Base-by-base conservation (phyloP, 176 grass and related monocot species). In the Calamus simplicifolius region DNA sequence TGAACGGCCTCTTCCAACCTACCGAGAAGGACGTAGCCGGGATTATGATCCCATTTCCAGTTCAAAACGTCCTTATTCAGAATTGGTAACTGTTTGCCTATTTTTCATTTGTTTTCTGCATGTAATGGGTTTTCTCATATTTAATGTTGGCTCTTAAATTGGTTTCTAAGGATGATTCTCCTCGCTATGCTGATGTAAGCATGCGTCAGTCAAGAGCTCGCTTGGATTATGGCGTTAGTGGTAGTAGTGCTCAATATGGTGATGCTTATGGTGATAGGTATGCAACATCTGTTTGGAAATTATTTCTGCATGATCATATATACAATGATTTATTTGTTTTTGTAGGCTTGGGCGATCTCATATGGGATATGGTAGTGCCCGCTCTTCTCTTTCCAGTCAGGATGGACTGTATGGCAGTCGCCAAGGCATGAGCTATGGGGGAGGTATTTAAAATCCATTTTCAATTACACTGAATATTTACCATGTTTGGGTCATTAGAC, bases 61-160 rank as follows among this genome's bases (percentile, higher is more conserved):
- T 73, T 89, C 84, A 59, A 95, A 88, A 64, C 81, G 93, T 29
- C 74, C 81, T 59, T 95, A 89, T 50, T 35, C 74, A n/a, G 81
- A 84, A 54, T 72, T 95, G 66, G 85, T 88, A 52, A 19, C 19
- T 14, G 60, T 62, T 50, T 56, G 54, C 43, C 62, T 35, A 15
- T 57, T 50, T 29, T 29, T 58, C 61, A 16, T 67, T 73, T 4
- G 2, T 56, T 79, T 21, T 26, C 19, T 28, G 17, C 38, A 21
- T 38, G 10, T 43, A 57, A 61, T 57, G 10, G 68, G 52, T 19
- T 29, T 81, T 71, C 73, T 61, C 6, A 49, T 28, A 31, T n/a
- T 53, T 50, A 59, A 6, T 19, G 28, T 38, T 29, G 23, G 0
- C 16, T 29, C 29, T 27, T 70, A 29, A 15, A 35, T 19, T 59